phyloP scores from a whole-genome alignment of 495 filamentous ascomycete genomes.

The Neurospora sp. region DNA sequence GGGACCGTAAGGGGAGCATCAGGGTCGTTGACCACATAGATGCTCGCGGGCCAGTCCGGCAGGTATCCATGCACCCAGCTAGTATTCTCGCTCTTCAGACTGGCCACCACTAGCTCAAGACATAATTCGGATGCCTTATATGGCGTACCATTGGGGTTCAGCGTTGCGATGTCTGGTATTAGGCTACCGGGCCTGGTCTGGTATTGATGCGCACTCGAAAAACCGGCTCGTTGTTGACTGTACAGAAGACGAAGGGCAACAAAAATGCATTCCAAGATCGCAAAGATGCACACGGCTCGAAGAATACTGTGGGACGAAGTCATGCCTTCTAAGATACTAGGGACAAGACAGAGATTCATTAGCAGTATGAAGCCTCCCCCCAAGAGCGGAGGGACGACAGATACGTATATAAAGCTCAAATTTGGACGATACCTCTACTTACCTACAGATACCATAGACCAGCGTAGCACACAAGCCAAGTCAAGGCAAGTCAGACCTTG shows the following conservation, averaged over 20 bases:
- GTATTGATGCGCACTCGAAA: background rate
- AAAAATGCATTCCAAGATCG: background rate
- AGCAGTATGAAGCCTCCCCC: background rate
- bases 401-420: background rate
- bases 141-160: background rate
- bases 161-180: background rate
- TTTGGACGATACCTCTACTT: background rate
- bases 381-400: background rate
- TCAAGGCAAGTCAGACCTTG: too few species aligned
- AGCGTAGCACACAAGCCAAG: too few species aligned
- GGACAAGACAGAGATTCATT: background rate
- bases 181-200: background rate
- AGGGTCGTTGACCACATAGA: slow-evolving; percentile 42
- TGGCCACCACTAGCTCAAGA: slow-evolving; percentile 27
- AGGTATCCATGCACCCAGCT: slow-evolving; percentile 26
- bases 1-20: slow-evolving; percentile 31
- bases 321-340: background rate
- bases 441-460: background rate
- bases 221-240: background rate
- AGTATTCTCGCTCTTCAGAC: slow-evolving; percentile 20
- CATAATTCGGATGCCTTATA: too few species aligned
- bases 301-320: background rate
- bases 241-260: background rate
- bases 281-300: background rate
- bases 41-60: slow-evolving; percentile 29